Evolutionary conservation across 208 protist genomes (phyloP).

Genomic region (Trypanosoma brucei): DNA sequence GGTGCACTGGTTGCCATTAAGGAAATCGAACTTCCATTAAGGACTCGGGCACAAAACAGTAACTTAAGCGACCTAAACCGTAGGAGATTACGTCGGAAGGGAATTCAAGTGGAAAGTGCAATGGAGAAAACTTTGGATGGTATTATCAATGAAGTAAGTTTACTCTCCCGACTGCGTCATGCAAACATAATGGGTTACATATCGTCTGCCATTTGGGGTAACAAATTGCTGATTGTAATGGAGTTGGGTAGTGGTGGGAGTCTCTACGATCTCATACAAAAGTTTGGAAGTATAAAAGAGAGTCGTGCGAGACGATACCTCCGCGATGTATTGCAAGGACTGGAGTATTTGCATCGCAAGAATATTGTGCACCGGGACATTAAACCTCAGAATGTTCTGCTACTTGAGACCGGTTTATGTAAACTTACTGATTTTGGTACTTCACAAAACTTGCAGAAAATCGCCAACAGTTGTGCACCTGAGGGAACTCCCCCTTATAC

Average conservation of each 20-base stretch:
- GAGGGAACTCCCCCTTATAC: conserved; percentile 76
- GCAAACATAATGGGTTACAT: conserved; percentile 39
- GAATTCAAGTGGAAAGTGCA: conserved; percentile 23
- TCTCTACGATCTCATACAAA: conserved; percentile 53
- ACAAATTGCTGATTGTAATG: conserved; percentile 62
- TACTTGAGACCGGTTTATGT: conserved; percentile 65
- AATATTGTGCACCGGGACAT: conserved; percentile 88
- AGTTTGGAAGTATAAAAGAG: conserved; percentile 41
- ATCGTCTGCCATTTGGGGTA: conserved; percentile 18
- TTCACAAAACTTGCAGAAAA: conserved; percentile 41
- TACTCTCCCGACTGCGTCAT: conserved; percentile 56
- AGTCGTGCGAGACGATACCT: conserved; percentile 47
- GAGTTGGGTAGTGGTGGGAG: conserved; percentile 83
- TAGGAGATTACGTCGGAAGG: conserved; percentile 28
- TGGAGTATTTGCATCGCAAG: conserved; percentile 79
- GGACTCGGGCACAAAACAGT: conserved; percentile 20
- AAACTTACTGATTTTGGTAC: conserved; percentile 91
- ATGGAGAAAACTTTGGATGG: conserved; percentile 29
- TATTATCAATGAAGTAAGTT: conserved; percentile 64
- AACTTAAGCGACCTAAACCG: conserved; percentile 18
- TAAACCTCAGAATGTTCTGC: conserved; percentile 89
- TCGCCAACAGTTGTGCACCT: conserved; percentile 21
- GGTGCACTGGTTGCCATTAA: conserved; percentile 76
- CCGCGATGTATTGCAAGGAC: conserved; percentile 60
- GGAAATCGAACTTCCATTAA: conserved; percentile 34